phyloP scores from a whole-genome alignment of 345 rosid species.

The Excoecaria cochinchinensis region DNA sequence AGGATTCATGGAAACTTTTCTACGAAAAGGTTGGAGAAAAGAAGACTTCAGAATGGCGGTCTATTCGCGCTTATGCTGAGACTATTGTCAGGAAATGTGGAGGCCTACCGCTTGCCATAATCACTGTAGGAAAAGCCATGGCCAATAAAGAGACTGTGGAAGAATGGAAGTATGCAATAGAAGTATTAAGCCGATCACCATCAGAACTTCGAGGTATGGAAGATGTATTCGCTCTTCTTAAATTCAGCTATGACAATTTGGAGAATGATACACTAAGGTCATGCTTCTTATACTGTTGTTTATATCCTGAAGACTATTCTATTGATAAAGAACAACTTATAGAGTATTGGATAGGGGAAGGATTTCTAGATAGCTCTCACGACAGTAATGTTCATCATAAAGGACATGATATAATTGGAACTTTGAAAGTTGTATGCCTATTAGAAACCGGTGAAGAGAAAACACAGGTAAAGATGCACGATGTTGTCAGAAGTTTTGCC shows the following conservation, averaged over 20 bases:
- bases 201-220: constrained; percentile 44
- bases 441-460: constrained; percentile 17
- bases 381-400: constrained; percentile 26
- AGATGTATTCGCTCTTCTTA: constrained; percentile 40
- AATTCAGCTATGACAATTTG: constrained; percentile 45
- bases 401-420: constrained; percentile 37
- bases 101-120: constrained; percentile 49
- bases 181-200: constrained; percentile 34
- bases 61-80: constrained; percentile 33
- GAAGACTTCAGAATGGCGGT: constrained; percentile 26
- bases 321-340: constrained; percentile 40
- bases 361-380: constrained; percentile 28
- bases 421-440: constrained; percentile 23
- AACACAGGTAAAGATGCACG: constrained; percentile 26
- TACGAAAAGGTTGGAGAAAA: constrained; percentile 26
- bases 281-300: constrained; percentile 48
- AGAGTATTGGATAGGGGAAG: constrained; percentile 48
- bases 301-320: constrained; percentile 43
- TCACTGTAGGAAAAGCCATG: constrained; percentile 47
- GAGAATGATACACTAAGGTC: constrained; percentile 36
- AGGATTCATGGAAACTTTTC: constrained; percentile 27
- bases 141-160: constrained; percentile 44
- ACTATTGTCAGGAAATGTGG: constrained; percentile 43
- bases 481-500: constrained; percentile 25
- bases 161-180: constrained; percentile 45